Evolutionary conservation across 2,329 filamentous ascomycete species (phyloP), one percentile per base, ranked within the genome.

Genomic region (Aspergillus ruber): DNA sequence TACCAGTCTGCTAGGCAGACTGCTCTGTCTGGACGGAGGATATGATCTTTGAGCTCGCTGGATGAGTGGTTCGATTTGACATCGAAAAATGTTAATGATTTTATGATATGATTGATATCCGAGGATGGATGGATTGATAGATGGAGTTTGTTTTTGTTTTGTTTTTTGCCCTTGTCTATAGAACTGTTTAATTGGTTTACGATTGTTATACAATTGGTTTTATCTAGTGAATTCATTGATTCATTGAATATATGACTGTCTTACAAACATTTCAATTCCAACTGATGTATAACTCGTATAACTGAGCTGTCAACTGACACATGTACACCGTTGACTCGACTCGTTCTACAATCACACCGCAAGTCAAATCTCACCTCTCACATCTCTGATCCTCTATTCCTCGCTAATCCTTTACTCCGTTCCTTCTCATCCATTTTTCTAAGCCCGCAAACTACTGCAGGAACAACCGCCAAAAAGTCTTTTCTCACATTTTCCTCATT

Each of bases 11-110:
- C 15, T 13, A n/a, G 6, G n/a, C 23, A 6, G 36, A 20, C 36
- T 39, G 36, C 36, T 42, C 40, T 42, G 40, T 42, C 40, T 42
- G 23, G 40, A 42, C 40, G 13, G n/a, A 27, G 12, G 40, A n/a
- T 18, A 20, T 18, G 35, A 38, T 7, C 35, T 8, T 17, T 18
- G n/a, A 40, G 18, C 23, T 42, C 21, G 40, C 40, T 42, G 21
- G 21, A 27, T 42, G 21, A 25, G 40, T 42, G n/a, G 33, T 40
- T 40, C 17, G 38, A 40, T 40, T 40, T 40, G 38, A 40, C 18
- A 40, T 40, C 38, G 38, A 40, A 20, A 23, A 13, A 38, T 17
- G 18, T 38, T 40, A 21, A 40, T 40, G 38, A 40, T 23, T 40
- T 23, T 21, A 29, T 40, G 38, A 23, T 20, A 29, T 23, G 38